phyloP scores from a whole-genome alignment of 2,329 filamentous ascomycete species.

The Knufia petricola region DNA sequence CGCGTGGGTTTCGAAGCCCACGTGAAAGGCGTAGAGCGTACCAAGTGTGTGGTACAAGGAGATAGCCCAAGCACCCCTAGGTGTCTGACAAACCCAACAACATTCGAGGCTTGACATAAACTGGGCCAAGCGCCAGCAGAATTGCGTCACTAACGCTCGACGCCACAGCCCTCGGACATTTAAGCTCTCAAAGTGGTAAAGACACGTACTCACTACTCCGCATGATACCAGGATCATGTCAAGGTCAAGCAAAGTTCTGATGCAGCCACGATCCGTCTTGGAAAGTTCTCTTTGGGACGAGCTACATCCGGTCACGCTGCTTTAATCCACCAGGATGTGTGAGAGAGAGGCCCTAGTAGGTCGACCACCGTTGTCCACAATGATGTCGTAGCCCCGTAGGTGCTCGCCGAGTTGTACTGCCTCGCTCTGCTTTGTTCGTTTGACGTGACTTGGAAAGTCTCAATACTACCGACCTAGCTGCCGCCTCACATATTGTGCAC shows the following conservation, averaged over 20 bases:
- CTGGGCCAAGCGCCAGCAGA: background rate
- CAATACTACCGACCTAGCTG: slow-evolving; percentile 8
- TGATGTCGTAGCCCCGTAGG: slow-evolving; percentile 11
- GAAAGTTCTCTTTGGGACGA: background rate
- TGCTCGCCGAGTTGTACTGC: slow-evolving; percentile 4
- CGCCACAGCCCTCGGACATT: slow-evolving; percentile 1
- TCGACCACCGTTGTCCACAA: background rate
- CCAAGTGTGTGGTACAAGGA: too few species aligned
- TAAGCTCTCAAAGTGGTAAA: background rate
- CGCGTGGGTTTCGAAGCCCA: too few species aligned
- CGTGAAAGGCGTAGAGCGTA: too few species aligned
- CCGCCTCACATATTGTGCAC: background rate
- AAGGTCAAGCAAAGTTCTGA: background rate
- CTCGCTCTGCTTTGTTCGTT: slow-evolving; percentile 10
- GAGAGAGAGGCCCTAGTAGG: background rate
- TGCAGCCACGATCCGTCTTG: background rate
- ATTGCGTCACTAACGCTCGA: background rate
- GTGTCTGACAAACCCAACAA: too few species aligned
- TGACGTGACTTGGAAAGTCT: slow-evolving; percentile 3
- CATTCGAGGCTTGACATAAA: background rate
- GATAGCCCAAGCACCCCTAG: too few species aligned
- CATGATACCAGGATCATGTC: slow-evolving; percentile 5
- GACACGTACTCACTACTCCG: background rate
- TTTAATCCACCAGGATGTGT: background rate
- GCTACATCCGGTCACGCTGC: slow-evolving; percentile 1